A percentile compares a stretch with the other conserved stretches of the same genome.
Evolutionary conservation across 106 monocot species (phyloP).

Genomic region (Allium cepa): DNA sequence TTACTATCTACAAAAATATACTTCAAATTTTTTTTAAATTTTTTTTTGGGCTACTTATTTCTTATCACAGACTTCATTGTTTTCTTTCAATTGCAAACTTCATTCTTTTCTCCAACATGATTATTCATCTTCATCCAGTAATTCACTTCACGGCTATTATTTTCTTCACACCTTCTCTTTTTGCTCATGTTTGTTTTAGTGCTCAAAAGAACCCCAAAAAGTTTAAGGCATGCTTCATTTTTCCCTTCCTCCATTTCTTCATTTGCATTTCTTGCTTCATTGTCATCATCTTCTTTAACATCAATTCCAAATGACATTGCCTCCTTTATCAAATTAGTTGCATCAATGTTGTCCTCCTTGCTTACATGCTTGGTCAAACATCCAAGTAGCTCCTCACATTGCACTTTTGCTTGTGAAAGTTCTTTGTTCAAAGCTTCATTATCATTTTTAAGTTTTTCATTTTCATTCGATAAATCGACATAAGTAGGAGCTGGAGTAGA

Average conservation of each 20-base stretch:
- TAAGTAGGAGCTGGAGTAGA: slow-evolving; percentile 13
- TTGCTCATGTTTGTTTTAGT: neutral
- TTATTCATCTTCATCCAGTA: slow-evolving; percentile 1
- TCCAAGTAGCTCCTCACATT: slow-evolving; percentile 37
- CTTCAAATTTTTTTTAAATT: too few species aligned
- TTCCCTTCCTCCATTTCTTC: neutral
- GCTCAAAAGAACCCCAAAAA: slow-evolving; percentile 38
- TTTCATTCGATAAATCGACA: slow-evolving; percentile 35
- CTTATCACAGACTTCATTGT: too few species aligned
- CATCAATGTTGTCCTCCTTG: slow-evolving; percentile 10
- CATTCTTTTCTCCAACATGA: neutral
- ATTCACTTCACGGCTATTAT: too few species aligned
- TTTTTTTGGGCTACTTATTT: too few species aligned
- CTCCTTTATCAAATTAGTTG: slow-evolving; percentile 10
- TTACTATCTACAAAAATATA: too few species aligned
- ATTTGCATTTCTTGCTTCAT: neutral
- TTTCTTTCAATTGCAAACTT: slow-evolving; percentile 4
- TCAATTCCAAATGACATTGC: neutral
- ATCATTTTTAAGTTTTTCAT: slow-evolving; percentile 56
- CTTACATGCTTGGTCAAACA: slow-evolving; percentile 41
- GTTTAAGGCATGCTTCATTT: slow-evolving; percentile 9
- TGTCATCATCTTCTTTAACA: neutral
- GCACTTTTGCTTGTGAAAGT: slow-evolving; percentile 36
- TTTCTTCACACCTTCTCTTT: slow-evolving; percentile 18
- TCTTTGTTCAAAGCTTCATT: slow-evolving; percentile 42